Evolutionary conservation across 345 rosid genomes (phyloP).

Genomic region (Eucalyptus urophylla): DNA sequence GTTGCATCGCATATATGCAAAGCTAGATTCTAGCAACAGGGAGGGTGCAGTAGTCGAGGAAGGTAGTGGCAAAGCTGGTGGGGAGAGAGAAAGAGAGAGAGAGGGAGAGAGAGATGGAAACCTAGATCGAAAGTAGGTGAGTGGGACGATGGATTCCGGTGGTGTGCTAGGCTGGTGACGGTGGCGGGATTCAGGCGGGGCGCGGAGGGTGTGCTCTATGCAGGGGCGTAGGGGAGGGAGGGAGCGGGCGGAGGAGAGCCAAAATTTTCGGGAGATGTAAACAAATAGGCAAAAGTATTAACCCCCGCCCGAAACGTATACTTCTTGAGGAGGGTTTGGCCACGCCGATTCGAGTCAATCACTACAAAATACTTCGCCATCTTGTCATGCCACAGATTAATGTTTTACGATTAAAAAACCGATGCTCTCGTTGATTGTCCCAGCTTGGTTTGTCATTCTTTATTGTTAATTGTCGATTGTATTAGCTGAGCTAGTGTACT

Average conservation of each 20-base stretch:
- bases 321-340: not conserved
- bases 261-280: not conserved
- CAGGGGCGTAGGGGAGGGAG: not conserved
- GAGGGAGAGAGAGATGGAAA: not conserved
- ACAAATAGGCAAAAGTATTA: not conserved
- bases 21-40: not conserved
- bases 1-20: not conserved
- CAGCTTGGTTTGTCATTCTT: not conserved
- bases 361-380: not conserved
- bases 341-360: not conserved
- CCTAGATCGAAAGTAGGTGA: not conserved
- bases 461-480: not conserved
- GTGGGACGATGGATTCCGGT: not conserved
- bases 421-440: not conserved
- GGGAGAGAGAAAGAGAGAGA: not conserved
- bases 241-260: not conserved
- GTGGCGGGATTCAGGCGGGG: not conserved
- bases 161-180: not conserved
- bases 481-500: not conserved
- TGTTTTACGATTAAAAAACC: not conserved
- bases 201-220: not conserved
- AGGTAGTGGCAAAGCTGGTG: not conserved
- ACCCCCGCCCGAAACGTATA: not conserved
- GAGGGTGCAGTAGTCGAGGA: not conserved
- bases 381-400: not conserved